These are phyloP conservation scores for Dendrobium catenatum DNA, from an alignment of 106 monocot genomes.

Conservation along the genomic window DNA sequence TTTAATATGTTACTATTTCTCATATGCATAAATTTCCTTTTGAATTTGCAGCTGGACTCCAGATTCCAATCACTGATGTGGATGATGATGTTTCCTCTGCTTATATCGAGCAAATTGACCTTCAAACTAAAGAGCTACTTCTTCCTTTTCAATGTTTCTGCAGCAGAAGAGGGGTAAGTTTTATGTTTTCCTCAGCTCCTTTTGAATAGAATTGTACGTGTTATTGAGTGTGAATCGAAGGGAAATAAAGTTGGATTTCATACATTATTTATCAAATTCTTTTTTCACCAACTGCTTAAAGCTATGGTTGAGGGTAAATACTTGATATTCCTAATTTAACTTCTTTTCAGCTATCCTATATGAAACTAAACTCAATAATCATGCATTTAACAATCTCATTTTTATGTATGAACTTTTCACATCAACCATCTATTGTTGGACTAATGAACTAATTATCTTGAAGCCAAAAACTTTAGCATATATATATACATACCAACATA, in stretches of 20 bases:
- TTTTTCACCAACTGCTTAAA: neutral
- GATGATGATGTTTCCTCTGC: constrained; percentile 34
- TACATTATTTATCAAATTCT: too few species aligned
- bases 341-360: too few species aligned
- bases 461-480: too few species aligned
- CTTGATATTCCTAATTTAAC: neutral
- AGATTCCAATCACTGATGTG: constrained; percentile 33
- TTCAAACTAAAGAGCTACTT: constrained; percentile 52
- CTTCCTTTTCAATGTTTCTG: constrained; percentile 76
- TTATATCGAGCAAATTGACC: constrained; percentile 33
- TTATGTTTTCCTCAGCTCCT: neutral
- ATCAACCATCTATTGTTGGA: too few species aligned
- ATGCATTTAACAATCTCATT: too few species aligned
- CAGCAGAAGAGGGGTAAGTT: constrained; percentile 59
- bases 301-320: neutral
- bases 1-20: neutral
- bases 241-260: too few species aligned
- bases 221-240: neutral
- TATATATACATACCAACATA: too few species aligned
- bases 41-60: constrained; percentile 28
- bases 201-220: neutral
- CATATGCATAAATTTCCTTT: neutral
- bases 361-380: too few species aligned
- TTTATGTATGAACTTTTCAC: too few species aligned
- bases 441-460: too few species aligned